Evolutionary conservation across 352 stramenopile species (phyloP), one percentile per base, ranked within the genome.

Genomic region (Aphanomyces stellatus): DNA sequence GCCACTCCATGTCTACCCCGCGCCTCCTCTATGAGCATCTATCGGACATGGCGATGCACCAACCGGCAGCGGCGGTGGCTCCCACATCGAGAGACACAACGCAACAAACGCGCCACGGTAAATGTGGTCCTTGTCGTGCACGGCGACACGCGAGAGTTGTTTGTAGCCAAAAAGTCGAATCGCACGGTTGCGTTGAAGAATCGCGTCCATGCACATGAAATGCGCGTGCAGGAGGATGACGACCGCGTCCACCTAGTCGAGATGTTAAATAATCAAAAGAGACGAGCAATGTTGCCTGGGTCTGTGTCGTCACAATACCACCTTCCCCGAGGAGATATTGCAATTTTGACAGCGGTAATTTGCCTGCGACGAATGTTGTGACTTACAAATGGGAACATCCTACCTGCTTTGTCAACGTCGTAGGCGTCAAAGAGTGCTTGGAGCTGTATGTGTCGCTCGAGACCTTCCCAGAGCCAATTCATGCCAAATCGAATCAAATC

Each of bases 91-190:
- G 2, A 87, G 72, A 11, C 82, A 33, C 3, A 90, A 62, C 35
- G 77, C 74, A 11, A 78, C 41, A 28, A 59, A 67, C n/a, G 40
- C 42, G 34, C 57, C 60, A 6, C 60, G 41, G 34, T 67, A 67
- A 24, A 67, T 59, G 43, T 57, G 33, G 4, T 19, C 25, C 19
- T 15, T 43, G 49, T 57, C 49, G 11, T n/a, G 24, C 19, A 2
- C 24, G 24, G 11, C 46, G 6, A 69, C 31, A 28, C 31, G 51
- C 4, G 79, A 82, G 41, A 77, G 75, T 42, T 91, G 82, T 37
- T 70, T 72, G 60, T 89, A 89, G 19, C 82, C 82, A 72, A 91
- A 91, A 33, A 89, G 48, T 13, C 78, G 68, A 27, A 89, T 63
- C 3, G 79, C 74, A n/a, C 75, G 73, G 48, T 89, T 91, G 3